Base-by-base conservation (phyloP, 495 filamentous ascomycete genomes). In the Cercophora samala region DNA sequence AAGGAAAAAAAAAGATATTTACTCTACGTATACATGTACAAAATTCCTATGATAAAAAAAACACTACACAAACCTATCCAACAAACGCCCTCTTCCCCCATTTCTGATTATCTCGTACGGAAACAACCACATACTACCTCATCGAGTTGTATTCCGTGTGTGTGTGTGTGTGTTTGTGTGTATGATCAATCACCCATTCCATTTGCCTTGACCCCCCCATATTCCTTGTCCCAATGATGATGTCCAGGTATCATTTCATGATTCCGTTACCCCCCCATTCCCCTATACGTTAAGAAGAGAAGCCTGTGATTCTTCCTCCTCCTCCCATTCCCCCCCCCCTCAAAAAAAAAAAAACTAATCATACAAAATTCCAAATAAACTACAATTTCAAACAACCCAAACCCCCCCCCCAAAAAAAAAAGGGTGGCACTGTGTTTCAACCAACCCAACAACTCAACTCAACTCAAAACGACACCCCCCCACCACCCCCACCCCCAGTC, bases 201-300 rank as follows among this genome's bases (percentile, higher is more conserved):
- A 23, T 4, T 54, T 54, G 52, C 53, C 53, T 9, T 23, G 11
- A 0, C 26, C 26, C 26, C 26, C 4, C 8, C 26, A 29, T 29
- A 29, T 29, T 13, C 53, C 6, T 23, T 23, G 53, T 56, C 53
- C 53, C n/a, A 56, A 54, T 18, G n/a, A n/a, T n/a, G n/a, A n/a
- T 23, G n/a, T 23, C 53, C 53, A 56, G 53, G 53, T 56, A 56
- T 46, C 37, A 46, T 46, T 17, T 46, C 37, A 46, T 46, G 37
- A 46, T 46, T n/a, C 37, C 8, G 37, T n/a, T 46, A 46, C 37
- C 13, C 37, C 37, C 37, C 0, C 11, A 19, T 4, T 54, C 52
- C 52, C 17, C 52, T 13, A 17, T 64, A 21, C n/a, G 13, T 21
- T 56, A 6, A 19, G 13, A 13, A 17, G 52, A 54, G 53, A 56